Evolutionary conservation across 2,329 filamentous ascomycete genomes (phyloP), one percentile per base, ranked within the genome.

Genomic region (Thielaviopsis punctulata): DNA sequence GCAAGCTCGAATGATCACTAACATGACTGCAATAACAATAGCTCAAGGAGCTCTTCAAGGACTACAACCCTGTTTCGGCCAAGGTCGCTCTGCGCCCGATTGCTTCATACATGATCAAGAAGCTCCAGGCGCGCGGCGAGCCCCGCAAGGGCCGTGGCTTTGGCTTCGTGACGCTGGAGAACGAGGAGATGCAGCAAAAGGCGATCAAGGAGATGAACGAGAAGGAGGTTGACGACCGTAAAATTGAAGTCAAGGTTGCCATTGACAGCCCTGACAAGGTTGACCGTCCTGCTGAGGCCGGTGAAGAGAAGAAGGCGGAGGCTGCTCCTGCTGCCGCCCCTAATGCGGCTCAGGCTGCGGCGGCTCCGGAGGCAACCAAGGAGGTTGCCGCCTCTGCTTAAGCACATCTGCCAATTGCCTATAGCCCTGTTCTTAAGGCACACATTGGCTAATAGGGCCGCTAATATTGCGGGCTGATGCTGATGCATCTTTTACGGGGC

Each of bases 101-200:
- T 61, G 92, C 92, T 61, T 89, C 90, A 63, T 98, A 96, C 77
- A 98, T 98, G 92, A 92, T 98, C 73, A 95, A 95, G 84, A 98
- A 98, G 80, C 86, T 98, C 57, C 89, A 95, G 73, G 89, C 90
- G 63, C 90, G 92, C 66, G 89, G 89, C 65, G 92, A 98, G 75
- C 82, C 90, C 63, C 92, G 92, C 75, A 98, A 98, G 83, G 92
- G 92, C 57, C 92, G 92, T 75, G 92, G 92, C 60, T 98, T 98
- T 68, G 92, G 92, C 60, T 98, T 98, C 68, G 92, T 98, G 58
- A 96, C 88, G 56, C 82, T 98, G 57, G 84, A 84, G 58, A 93
- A 87, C 18, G 90, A 98, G 76, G 89, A 95, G 71, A 71, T 90
- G 64, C 92, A 98, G 77, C 82, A 93, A 73, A 95, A 95, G 84